These are phyloP conservation scores for Apiospora hydei DNA, from an alignment of 2,329 filamentous ascomycete genomes.

Conservation along the genomic window DNA sequence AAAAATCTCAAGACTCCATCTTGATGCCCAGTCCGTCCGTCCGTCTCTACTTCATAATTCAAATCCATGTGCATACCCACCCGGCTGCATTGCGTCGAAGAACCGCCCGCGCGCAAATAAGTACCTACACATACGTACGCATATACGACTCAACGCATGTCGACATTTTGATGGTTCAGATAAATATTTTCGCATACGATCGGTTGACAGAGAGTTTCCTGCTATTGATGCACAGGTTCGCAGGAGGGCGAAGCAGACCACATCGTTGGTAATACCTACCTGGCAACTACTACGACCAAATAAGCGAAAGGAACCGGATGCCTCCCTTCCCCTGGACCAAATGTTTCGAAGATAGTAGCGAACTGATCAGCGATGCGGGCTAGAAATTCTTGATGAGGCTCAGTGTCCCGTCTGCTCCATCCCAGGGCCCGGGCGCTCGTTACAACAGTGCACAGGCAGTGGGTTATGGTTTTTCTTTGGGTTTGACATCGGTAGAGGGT, in stretches of 20 bases:
- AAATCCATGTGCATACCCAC: neutral
- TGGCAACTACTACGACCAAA: neutral
- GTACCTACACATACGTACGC: neutral
- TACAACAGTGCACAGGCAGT: constrained; percentile 12
- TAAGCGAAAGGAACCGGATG: neutral
- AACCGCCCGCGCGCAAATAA: neutral
- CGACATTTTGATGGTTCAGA: constrained; percentile 5
- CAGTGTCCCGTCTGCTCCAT: neutral
- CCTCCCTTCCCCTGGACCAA: neutral
- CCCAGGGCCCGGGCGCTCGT: constrained; percentile 2
- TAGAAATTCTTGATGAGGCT: constrained; percentile 10
- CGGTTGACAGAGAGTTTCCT: constrained; percentile 1
- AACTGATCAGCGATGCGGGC: neutral
- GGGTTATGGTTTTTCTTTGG: constrained; percentile 8
- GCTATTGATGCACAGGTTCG: neutral
- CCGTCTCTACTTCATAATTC: neutral
- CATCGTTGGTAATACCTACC: neutral
- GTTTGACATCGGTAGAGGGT: neutral
- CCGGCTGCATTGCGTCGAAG: neutral
- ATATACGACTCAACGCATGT: neutral
- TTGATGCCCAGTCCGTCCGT: neutral
- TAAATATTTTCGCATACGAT: neutral
- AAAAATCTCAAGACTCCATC: neutral
- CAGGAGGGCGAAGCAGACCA: neutral
- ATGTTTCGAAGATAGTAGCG: constrained; percentile 3